Evolutionary conservation across 2,329 filamentous ascomycete species (phyloP), one percentile per base, ranked within the genome.

Genomic region (Nemania serpens): DNA sequence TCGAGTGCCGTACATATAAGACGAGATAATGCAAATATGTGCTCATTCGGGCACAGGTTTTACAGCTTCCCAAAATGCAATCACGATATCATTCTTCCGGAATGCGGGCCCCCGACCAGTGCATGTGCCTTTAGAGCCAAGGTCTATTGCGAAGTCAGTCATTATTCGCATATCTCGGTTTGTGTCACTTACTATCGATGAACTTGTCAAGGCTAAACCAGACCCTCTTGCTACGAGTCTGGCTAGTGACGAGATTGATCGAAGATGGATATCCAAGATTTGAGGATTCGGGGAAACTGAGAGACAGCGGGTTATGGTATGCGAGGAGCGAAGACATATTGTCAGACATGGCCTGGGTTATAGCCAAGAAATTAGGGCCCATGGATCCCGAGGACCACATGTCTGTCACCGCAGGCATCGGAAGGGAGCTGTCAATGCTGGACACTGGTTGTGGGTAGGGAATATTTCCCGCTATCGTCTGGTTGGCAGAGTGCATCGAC

Each of bases 91-190:
- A 33, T 53, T 61, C 7, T 72, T 73, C 20, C 71, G 64, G 29
- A 73, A 73, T 2, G 69, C 68, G 2, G 72, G 69, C 3, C 69
- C 68, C 7, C 71, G 68, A 5, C 73, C 73, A 3, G 71, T 62
- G 43, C 72, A 75, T 3, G 68, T 70, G 10, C 58, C 59, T 49
- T 55, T 65, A 7, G 58, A 58, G 54, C 68, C 64, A 25, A 74
- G 58, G 10, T 60, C 70, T 74, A 13, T 3, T 5, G 1, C n/a
- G 2, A n/a, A 37, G 41, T 67, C 13, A 66, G 58, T 34, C 2
- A 29, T 7, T 29, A 12, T 56, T 13, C 6, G 17, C 20, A 36
- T 10, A 13, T 34, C 2, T 42, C 5, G n/a, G 6, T 2, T 12
- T 1, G 37, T 17, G n/a, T 10, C n/a, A 49, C 64, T 65, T 58